Percentiles rank a stretch among this genome's conserved stretches.
Conservation (phyloP, 345 rosid species). For the Brassica nigra region DNA sequence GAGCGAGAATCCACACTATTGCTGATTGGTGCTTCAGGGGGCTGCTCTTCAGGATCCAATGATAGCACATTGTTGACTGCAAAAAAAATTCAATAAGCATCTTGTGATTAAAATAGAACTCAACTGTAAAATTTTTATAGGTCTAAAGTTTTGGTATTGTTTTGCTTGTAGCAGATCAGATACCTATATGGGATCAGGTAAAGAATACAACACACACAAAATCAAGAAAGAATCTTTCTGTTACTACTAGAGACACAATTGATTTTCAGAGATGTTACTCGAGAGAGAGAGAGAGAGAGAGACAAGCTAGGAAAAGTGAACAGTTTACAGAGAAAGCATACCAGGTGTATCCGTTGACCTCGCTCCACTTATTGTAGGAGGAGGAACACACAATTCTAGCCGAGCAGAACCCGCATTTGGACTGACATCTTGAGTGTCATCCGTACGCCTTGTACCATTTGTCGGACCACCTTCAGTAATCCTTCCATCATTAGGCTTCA, state of each 20-base stretch:
- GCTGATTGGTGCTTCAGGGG: conserved; percentile 15
- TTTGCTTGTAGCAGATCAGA: conserved; percentile 5
- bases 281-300: too few relatives aligned
- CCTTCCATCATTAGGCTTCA: too few relatives aligned
- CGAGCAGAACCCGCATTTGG: too few relatives aligned
- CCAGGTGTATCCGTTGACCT: too few relatives aligned
- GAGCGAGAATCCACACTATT: background rate
- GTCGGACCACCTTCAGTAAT: too few relatives aligned
- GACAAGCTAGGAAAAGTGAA: too few relatives aligned
- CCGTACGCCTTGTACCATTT: too few relatives aligned
- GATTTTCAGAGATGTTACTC: conserved; percentile 31
- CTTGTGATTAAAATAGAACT: conserved; percentile 5
- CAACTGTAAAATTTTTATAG: background rate
- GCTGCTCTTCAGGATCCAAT: background rate
- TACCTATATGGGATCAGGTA: background rate
- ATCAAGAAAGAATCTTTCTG: background rate
- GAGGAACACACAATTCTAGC: too few relatives aligned
- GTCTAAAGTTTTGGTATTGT: background rate
- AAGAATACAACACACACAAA: background rate
- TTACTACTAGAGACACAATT: background rate
- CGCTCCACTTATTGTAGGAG: too few relatives aligned
- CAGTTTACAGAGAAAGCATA: too few relatives aligned
- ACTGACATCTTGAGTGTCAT: too few relatives aligned
- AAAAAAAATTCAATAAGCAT: background rate
- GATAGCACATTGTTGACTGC: conserved; percentile 15